Percentiles rank a stretch among this genome's conserved stretches.
Evolutionary conservation across 2,329 filamentous ascomycete genomes (phyloP).

Genomic region (Penicillium sp.): DNA sequence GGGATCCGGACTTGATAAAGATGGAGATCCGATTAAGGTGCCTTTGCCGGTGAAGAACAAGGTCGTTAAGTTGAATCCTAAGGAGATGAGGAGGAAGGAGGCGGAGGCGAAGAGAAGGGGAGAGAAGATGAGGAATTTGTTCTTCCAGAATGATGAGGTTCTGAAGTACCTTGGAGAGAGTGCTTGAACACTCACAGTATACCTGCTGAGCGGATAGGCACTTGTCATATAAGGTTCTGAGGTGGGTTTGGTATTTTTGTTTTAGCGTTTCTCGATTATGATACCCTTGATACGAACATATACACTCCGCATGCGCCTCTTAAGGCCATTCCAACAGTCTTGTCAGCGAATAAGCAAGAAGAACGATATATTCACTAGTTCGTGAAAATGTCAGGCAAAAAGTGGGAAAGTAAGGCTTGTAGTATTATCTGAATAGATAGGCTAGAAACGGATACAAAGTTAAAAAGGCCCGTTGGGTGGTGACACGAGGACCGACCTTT

Average conservation of each 20-base stretch:
- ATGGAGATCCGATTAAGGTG: conserved; percentile 24
- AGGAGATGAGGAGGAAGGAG: conserved; percentile 64
- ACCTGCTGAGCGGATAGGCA: background rate
- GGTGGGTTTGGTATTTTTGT: background rate
- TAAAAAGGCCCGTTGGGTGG: too few relatives aligned
- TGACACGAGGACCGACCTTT: too few relatives aligned
- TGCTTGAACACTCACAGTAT: background rate
- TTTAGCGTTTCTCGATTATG: background rate
- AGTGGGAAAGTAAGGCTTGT: too few relatives aligned
- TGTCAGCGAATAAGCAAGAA: too few relatives aligned
- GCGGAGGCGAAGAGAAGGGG: conserved; percentile 62
- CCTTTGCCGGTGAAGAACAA: conserved; percentile 42
- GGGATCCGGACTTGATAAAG: conserved; percentile 51
- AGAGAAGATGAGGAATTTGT: conserved; percentile 66
- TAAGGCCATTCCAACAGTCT: background rate
- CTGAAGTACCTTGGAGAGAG: conserved; percentile 66
- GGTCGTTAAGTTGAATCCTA: conserved; percentile 63
- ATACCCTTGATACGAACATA: background rate
- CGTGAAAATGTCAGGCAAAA: too few relatives aligned
- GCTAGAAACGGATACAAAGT: too few relatives aligned
- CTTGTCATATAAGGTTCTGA: background rate
- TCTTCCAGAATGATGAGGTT: conserved; percentile 74
- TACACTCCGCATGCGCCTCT: background rate
- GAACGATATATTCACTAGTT: too few relatives aligned
- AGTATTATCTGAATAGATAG: too few relatives aligned